Percentiles rank a stretch among this genome's conserved stretches.
Conservation (phyloP, 2,329 filamentous ascomycete species). For the Immersiporthe knoxdaviesiana region DNA sequence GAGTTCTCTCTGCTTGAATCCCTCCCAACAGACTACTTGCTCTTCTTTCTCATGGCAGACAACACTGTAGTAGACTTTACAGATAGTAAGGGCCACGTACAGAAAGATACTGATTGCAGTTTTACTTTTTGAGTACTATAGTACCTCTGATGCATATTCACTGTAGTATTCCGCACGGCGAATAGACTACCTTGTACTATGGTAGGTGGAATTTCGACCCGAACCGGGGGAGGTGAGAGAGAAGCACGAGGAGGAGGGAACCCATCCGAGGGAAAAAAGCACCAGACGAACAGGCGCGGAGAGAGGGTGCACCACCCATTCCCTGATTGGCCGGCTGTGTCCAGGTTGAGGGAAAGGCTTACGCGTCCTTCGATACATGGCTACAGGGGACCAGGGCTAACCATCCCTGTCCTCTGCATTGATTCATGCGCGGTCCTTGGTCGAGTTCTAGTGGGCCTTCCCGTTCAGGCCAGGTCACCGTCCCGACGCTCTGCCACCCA, state of each 20-base stretch:
- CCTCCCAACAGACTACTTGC: not conserved
- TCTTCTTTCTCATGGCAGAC: not conserved
- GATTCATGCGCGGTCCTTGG: constrained; percentile 4
- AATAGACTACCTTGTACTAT: not conserved
- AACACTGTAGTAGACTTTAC: not conserved
- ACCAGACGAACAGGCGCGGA: constrained; percentile 8
- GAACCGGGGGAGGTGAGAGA: not conserved
- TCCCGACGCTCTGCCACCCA: constrained; percentile 14
- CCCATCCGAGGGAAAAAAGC: not conserved
- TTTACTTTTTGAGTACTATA: not conserved
- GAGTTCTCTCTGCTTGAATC: not conserved
- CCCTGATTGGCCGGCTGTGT: not conserved
- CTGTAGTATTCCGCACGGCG: not conserved
- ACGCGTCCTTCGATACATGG: constrained; percentile 18
- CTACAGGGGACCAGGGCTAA: not conserved
- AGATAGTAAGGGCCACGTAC: not conserved
- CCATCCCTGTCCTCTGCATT: constrained; percentile 14
- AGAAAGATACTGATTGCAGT: not conserved
- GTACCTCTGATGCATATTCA: not conserved
- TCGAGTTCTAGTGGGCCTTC: constrained; percentile 9
- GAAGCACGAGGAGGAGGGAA: constrained; percentile 2
- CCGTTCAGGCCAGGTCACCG: constrained; percentile 12
- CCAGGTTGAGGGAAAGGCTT: constrained; percentile 11
- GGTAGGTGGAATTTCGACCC: not conserved
- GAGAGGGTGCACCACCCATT: constrained; percentile 8